Conservation (phyloP, 768 basidiomycete genomes). For the Calocybe cyanea region DNA sequence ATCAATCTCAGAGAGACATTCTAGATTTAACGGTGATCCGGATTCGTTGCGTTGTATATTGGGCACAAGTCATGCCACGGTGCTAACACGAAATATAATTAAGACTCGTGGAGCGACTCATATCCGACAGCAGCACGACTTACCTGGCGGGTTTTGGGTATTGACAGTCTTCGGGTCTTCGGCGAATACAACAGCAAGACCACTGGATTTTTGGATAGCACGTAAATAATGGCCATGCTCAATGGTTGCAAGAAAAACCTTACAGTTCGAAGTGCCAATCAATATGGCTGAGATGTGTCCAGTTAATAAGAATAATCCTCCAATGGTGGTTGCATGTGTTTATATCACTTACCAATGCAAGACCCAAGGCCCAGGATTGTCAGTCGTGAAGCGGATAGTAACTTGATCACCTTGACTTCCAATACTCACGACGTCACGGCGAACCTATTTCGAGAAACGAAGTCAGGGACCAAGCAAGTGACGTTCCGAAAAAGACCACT, state of each 20-base stretch:
- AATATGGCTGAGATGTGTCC: not conserved
- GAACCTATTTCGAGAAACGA: not conserved
- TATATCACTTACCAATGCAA: not conserved
- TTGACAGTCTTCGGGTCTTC: slow-evolving; percentile 19
- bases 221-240: not conserved
- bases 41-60: not conserved
- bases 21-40: too few species aligned
- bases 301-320: not conserved
- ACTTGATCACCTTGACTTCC: not conserved
- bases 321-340: not conserved
- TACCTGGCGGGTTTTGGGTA: not conserved
- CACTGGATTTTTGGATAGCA: slow-evolving; percentile 7
- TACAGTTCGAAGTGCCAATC: slow-evolving; percentile 10
- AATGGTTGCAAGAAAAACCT: not conserved
- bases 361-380: not conserved
- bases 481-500: not conserved
- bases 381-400: not conserved
- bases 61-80: not conserved
- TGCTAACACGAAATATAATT: not conserved
- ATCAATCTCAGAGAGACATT: too few species aligned
- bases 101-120: too few species aligned
- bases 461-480: not conserved
- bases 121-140: not conserved
- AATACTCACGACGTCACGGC: not conserved
- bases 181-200: slow-evolving; percentile 30